phyloP scores from a whole-genome alignment of 768 basidiomycete genomes.

The Pisolithus tinctorius region DNA sequence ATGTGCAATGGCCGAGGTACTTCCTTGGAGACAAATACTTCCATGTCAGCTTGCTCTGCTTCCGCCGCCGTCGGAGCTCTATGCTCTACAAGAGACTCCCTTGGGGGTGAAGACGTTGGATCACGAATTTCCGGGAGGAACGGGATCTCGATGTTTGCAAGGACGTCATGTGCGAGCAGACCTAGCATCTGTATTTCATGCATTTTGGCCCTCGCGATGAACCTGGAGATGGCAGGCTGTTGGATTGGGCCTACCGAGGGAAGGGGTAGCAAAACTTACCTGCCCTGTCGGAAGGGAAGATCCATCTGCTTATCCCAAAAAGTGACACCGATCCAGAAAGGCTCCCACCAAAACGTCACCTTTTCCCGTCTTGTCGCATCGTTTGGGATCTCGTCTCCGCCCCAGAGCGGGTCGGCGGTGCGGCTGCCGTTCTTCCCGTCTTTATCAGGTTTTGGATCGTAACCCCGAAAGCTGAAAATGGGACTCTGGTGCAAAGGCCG shows the following conservation, averaged over 20 bases:
- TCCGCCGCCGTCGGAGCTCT: slow-evolving; percentile 41
- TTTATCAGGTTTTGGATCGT: slow-evolving; percentile 50
- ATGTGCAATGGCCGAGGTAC: slow-evolving; percentile 27
- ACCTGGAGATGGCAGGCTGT: slow-evolving; percentile 41
- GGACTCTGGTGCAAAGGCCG: slow-evolving; percentile 91
- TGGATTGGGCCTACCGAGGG: background rate
- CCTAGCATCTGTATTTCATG: slow-evolving; percentile 95
- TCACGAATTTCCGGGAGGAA: slow-evolving; percentile 48
- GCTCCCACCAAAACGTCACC: slow-evolving; percentile 82
- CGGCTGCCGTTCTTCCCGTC: slow-evolving; percentile 41
- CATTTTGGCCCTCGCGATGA: slow-evolving; percentile 93
- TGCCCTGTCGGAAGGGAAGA: slow-evolving; percentile 70
- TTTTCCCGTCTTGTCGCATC: slow-evolving; percentile 33
- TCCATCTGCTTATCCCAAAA: slow-evolving; percentile 90
- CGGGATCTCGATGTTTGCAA: slow-evolving; percentile 84
- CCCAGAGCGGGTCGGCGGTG: slow-evolving; percentile 69
- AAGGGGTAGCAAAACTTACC: slow-evolving; percentile 35
- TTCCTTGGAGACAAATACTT: slow-evolving; percentile 52
- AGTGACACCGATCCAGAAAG: slow-evolving; percentile 75
- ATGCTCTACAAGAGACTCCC: slow-evolving; percentile 30
- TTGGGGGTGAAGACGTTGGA: slow-evolving; percentile 23
- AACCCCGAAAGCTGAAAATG: slow-evolving; percentile 80
- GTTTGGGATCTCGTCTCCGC: slow-evolving; percentile 46
- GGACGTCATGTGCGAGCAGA: slow-evolving; percentile 83
- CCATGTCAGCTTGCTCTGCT: slow-evolving; percentile 68